phyloP scores from a whole-genome alignment of 768 basidiomycete genomes.

The Pisolithus albus region DNA sequence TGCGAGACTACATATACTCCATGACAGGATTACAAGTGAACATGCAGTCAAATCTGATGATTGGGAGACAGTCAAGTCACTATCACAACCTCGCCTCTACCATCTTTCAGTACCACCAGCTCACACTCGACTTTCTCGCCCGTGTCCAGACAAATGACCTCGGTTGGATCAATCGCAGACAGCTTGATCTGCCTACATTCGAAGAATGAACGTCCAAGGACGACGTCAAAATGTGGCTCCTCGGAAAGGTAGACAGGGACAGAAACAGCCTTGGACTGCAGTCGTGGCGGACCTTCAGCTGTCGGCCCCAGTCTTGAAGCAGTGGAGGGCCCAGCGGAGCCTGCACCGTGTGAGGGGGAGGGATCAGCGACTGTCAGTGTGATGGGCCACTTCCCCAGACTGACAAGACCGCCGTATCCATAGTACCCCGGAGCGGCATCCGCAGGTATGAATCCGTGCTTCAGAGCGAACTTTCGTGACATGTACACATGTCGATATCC shows the following conservation, averaged over 20 bases:
- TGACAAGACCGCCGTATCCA: conserved; percentile 87
- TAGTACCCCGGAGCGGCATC: conserved; percentile 87
- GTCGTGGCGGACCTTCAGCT: not conserved
- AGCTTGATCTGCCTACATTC: conserved; percentile 78
- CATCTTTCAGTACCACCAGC: conserved; percentile 86
- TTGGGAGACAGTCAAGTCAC: conserved; percentile 43
- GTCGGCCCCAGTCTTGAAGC: not conserved
- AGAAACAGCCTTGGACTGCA: conserved; percentile 35
- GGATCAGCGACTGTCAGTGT: conserved; percentile 41
- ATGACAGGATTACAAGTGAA: too few relatives aligned
- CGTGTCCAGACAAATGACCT: conserved; percentile 86
- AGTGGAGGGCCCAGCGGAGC: not conserved
- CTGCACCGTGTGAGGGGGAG: not conserved
- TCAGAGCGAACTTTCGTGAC: conserved; percentile 84
- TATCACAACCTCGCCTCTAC: conserved; percentile 82
- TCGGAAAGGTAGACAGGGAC: conserved; percentile 83
- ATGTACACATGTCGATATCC: conserved; percentile 95
- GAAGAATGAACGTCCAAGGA: conserved; percentile 82
- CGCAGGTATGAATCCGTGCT: conserved; percentile 79
- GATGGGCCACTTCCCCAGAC: conserved; percentile 83
- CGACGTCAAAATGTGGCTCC: conserved; percentile 93
- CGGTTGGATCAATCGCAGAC: conserved; percentile 78
- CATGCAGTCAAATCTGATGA: too few relatives aligned
- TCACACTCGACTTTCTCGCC: conserved; percentile 91
- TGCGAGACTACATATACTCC: too few relatives aligned